Evolutionary conservation across 2,329 filamentous ascomycete genomes (phyloP), one percentile per base, ranked within the genome.

Genomic region (Orbilia ellipsospora): DNA sequence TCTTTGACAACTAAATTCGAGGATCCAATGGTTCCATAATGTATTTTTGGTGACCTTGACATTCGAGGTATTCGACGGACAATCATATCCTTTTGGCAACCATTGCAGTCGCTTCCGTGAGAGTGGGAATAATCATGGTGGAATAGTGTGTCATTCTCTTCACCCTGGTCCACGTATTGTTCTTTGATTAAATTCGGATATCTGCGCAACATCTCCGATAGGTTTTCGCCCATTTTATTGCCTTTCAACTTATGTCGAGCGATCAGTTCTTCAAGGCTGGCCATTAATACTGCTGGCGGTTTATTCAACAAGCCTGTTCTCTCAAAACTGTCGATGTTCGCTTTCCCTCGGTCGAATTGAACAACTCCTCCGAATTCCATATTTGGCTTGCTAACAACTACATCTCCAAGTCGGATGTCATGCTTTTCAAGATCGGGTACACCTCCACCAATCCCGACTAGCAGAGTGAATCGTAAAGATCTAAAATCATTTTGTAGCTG

Each of bases 371-470:
- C 55, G 28, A 60, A 65, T 4, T 8, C 10, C 16, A 16, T n/a
- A 6, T n/a, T 66, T 10, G 68, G 68, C n/a, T 73, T 65, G 61
- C 68, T 73, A 5, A 73, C 68, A 1, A 73, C 68, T n/a, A 73
- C 31, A 42, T 73, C 68, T 2, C 68, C 81, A 0, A 81, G 78
- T 2, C 80, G 78, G n/a, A 81, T 78, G 69, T 81, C 80, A 2
- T 50, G 1, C 6, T 60, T 20, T 1, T 51, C 52, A 1, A 26
- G 18, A 26, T 54, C 44, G 4, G 80, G 78, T 1, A 76, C 76
- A 7, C 80, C 80, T 4, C 80, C 80, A 10, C 79, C 80, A n/a
- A 81, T 78, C 20, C 80, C 80, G 10, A 81, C 80, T 50, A 81
- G 63, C 4, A 81, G 50, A 2, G 55, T 73, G 8, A 79, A 76